Evolutionary conservation across 2,329 filamentous ascomycete genomes (phyloP).

Genomic region (Aspergillus pseudotamarii): DNA sequence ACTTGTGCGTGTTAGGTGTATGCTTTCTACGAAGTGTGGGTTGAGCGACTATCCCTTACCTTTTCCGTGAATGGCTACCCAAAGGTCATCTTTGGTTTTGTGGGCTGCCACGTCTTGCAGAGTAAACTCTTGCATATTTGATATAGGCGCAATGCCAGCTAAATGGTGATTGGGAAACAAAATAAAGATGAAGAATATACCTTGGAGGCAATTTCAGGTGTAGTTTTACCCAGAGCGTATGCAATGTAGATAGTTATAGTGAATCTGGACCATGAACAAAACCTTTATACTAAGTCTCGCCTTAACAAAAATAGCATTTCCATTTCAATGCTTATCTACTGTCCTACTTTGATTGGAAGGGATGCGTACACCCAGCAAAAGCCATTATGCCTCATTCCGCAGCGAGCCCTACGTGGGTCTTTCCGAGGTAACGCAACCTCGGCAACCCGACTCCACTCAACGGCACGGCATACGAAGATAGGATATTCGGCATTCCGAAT

Average conservation of each 20-base stretch:
- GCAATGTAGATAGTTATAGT: neutral
- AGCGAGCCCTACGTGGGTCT: neutral
- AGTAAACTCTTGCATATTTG: conserved; percentile 25
- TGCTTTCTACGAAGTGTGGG: neutral
- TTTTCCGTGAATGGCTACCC: conserved; percentile 61
- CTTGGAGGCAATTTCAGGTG: neutral
- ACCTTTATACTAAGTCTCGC: neutral
- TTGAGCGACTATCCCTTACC: conserved; percentile 35
- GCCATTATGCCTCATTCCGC: neutral
- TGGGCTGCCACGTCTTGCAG: conserved; percentile 51
- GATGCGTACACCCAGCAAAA: neutral
- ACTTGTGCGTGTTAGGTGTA: conserved; percentile 41
- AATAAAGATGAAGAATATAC: neutral
- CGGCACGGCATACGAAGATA: neutral
- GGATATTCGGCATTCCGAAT: neutral
- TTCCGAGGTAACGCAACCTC: neutral
- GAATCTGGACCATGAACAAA: neutral
- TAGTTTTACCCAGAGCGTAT: neutral
- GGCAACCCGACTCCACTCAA: neutral
- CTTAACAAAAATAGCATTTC: neutral
- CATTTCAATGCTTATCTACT: neutral
- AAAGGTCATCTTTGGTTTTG: conserved; percentile 52
- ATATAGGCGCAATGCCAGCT: neutral
- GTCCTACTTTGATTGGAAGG: neutral
- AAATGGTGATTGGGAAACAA: neutral